These are phyloP conservation scores for Paraconiothyrium sp. DNA, from an alignment of 2,329 filamentous ascomycete species.

Conservation along the genomic window DNA sequence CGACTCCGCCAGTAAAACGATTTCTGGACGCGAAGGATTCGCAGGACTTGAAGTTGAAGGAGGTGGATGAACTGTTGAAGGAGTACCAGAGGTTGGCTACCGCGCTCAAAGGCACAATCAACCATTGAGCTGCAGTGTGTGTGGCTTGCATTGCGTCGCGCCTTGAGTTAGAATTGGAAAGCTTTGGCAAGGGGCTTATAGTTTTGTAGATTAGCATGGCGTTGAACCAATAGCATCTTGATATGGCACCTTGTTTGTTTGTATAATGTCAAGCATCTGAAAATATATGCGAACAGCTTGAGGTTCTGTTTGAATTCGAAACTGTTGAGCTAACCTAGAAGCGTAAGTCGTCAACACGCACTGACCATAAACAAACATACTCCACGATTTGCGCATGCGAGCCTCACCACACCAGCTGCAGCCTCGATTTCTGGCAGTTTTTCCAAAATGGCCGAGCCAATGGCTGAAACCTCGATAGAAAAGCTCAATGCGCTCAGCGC, in stretches of 20 bases:
- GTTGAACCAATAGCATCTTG: background rate
- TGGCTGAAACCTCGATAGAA: constrained; percentile 42
- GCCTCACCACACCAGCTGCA: constrained; percentile 26
- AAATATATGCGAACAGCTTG: too few relatives aligned
- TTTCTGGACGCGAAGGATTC: constrained; percentile 59
- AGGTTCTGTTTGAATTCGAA: constrained; percentile 9
- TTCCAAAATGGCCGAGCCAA: constrained; percentile 42
- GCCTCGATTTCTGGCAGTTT: constrained; percentile 22
- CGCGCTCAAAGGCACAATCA: constrained; percentile 55
- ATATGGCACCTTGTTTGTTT: background rate
- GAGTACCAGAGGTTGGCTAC: constrained; percentile 57
- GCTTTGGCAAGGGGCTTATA: background rate
- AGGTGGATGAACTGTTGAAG: constrained; percentile 58
- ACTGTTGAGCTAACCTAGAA: constrained; percentile 22
- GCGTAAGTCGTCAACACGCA: constrained; percentile 18
- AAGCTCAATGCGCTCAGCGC: constrained; percentile 37
- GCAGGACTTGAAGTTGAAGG: constrained; percentile 57
- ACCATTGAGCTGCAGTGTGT: constrained; percentile 29
- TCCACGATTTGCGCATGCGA: constrained; percentile 17
- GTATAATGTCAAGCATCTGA: too few relatives aligned
- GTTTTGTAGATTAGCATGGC: background rate
- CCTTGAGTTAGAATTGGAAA: background rate
- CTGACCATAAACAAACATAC: constrained; percentile 23
- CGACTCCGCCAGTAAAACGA: constrained; percentile 57
- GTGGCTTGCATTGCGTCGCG: constrained; percentile 1